These are phyloP conservation scores for Magnaporthales sp. DNA, from an alignment of 2,329 filamentous ascomycete genomes.

Conservation along the genomic window DNA sequence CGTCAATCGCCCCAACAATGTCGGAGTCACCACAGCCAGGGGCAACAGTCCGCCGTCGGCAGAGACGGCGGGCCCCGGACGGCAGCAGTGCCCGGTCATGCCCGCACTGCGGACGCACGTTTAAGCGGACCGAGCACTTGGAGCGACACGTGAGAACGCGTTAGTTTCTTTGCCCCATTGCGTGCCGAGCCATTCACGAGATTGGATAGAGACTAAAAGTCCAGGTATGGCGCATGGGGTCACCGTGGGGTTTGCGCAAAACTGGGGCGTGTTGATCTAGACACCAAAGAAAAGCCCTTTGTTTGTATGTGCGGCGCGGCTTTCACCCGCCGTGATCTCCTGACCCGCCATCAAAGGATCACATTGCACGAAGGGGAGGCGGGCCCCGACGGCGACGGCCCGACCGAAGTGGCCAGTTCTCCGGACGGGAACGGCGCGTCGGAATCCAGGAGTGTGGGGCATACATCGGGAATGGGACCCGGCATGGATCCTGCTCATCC, in stretches of 20 bases:
- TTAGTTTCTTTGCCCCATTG: slow-evolving; percentile 18
- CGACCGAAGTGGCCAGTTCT: neutral
- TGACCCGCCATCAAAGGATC: slow-evolving; percentile 34
- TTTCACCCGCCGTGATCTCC: slow-evolving; percentile 33
- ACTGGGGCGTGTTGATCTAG: slow-evolving; percentile 15
- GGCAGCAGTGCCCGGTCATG: slow-evolving; percentile 18
- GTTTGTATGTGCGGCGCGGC: slow-evolving; percentile 33
- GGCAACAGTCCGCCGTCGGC: slow-evolving; percentile 9
- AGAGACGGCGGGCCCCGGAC: slow-evolving; percentile 11
- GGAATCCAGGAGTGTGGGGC: neutral
- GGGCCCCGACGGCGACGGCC: neutral
- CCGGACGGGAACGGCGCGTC: neutral
- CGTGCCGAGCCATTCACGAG: neutral
- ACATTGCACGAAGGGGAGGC: slow-evolving; percentile 22
- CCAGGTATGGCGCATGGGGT: neutral
- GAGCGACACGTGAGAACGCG: slow-evolving; percentile 36
- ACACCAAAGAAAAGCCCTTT: slow-evolving; percentile 39
- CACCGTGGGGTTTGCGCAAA: neutral
- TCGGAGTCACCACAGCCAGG: slow-evolving; percentile 9
- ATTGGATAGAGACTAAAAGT: neutral
- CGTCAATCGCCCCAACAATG: slow-evolving; percentile 8
- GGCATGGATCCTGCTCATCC: neutral
- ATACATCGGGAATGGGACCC: neutral
- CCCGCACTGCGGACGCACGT: slow-evolving; percentile 31
- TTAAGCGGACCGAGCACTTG: slow-evolving; percentile 37